Evolutionary conservation across 805 yeast species (phyloP).

Genomic region (Blastobotrys peoriensis): DNA sequence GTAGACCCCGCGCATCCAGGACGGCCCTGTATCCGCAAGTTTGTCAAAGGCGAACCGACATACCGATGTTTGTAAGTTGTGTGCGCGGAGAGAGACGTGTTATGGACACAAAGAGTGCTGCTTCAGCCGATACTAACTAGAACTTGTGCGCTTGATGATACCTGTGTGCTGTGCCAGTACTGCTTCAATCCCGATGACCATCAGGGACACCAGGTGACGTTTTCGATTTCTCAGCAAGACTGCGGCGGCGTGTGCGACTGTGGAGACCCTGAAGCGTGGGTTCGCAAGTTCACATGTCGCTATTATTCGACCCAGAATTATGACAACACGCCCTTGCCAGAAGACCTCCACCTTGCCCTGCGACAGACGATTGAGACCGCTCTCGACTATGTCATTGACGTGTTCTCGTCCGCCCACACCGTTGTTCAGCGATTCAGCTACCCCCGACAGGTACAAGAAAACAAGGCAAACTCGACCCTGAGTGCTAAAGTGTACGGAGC

Average conservation of each 20-base stretch:
- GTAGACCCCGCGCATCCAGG: slow-evolving; percentile 45
- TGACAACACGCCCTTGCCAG: slow-evolving; percentile 35
- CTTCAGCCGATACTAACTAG: slow-evolving; percentile 19
- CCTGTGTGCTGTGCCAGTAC: slow-evolving; percentile 73
- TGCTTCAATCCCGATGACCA: slow-evolving; percentile 72
- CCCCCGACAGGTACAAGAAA: slow-evolving; percentile 25
- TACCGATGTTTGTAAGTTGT: slow-evolving; percentile 49
- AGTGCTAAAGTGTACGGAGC: slow-evolving; percentile 42
- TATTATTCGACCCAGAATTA: slow-evolving; percentile 29
- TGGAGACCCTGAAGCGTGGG: slow-evolving; percentile 87
- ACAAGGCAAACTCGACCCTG: slow-evolving; percentile 31
- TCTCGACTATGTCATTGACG: slow-evolving; percentile 30
- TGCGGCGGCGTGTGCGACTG: slow-evolving; percentile 84
- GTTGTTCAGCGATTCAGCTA: slow-evolving; percentile 22
- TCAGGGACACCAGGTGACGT: slow-evolving; percentile 62
- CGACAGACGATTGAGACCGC: slow-evolving; percentile 20
- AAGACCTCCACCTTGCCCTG: slow-evolving; percentile 36
- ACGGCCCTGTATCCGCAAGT: slow-evolving; percentile 68
- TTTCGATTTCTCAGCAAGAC: slow-evolving; percentile 51
- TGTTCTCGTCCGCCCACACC: slow-evolving; percentile 22
- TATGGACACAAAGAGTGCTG: slow-evolving; percentile 6
- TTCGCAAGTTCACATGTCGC: slow-evolving; percentile 45
- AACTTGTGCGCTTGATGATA: slow-evolving; percentile 74
- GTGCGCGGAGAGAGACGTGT: background rate
- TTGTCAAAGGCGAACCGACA: slow-evolving; percentile 74